Percentiles rank a stretch among this genome's conserved stretches.
Evolutionary conservation across 2,329 filamentous ascomycete genomes (phyloP).

Genomic region (Calonectria hawksworthii): DNA sequence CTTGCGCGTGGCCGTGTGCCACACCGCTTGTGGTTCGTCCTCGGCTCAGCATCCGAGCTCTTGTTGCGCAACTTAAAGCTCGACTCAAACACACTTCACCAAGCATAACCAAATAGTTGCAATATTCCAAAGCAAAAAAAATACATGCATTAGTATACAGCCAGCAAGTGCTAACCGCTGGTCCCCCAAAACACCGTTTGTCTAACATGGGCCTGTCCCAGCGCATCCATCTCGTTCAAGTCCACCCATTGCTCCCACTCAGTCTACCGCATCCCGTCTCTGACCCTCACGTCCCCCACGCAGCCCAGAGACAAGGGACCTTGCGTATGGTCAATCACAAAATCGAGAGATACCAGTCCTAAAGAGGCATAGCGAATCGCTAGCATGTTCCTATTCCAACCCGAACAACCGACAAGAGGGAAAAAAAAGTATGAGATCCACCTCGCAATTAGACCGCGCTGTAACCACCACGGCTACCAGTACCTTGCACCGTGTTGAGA

Average conservation of each 20-base stretch:
- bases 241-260: neutral
- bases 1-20: neutral
- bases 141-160: conserved; percentile 29
- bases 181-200: conserved; percentile 21
- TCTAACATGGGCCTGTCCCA: conserved; percentile 23
- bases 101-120: neutral
- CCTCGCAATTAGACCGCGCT: conserved; percentile 79
- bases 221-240: conserved; percentile 4
- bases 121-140: conserved; percentile 21
- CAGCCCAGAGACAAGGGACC: conserved; percentile 4
- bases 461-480: conserved; percentile 90
- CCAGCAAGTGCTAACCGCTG: conserved; percentile 11
- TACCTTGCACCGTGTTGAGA: conserved; percentile 86
- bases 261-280: conserved; percentile 7
- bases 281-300: conserved; percentile 2
- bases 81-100: neutral
- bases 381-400: conserved; percentile 5
- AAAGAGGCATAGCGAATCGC: neutral
- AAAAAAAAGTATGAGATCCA: conserved; percentile 13
- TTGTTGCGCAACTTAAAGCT: neutral
- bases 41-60: neutral
- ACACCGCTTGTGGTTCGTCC: neutral
- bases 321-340: neutral
- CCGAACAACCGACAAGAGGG: conserved; percentile 9
- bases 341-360: neutral